phyloP scores from a whole-genome alignment of 108 stramenopile species.

The Fistulifera solaris region DNA sequence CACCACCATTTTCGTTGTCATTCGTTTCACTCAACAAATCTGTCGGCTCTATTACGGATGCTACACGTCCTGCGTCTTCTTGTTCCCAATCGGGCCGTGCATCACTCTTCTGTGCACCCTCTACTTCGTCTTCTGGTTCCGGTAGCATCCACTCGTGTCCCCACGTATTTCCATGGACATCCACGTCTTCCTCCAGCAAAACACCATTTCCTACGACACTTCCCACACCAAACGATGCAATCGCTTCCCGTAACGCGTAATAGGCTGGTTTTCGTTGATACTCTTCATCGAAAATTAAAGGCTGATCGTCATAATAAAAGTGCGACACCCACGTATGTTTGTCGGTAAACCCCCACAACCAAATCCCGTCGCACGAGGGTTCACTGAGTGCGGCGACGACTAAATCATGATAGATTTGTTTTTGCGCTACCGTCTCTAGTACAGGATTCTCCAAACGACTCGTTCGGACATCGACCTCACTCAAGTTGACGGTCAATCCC shows the following conservation, averaged over 20 bases:
- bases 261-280: slow-evolving; percentile 58
- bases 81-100: slow-evolving; percentile 39
- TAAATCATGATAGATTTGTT: slow-evolving; percentile 77
- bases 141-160: slow-evolving; percentile 75
- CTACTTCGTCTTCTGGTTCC: slow-evolving; percentile 19
- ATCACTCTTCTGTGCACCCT: slow-evolving; percentile 9
- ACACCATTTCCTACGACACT: slow-evolving; percentile 42
- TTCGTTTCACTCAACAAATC: background rate
- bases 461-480: slow-evolving; percentile 90
- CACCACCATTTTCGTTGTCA: background rate
- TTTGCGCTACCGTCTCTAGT: slow-evolving; percentile 48
- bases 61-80: background rate
- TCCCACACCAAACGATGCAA: slow-evolving; percentile 46
- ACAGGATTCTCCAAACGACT: slow-evolving; percentile 28
- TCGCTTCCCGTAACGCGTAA: slow-evolving; percentile 56
- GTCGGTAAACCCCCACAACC: slow-evolving; percentile 91
- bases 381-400: slow-evolving; percentile 81
- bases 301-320: slow-evolving; percentile 78
- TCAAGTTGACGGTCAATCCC: slow-evolving; percentile 84
- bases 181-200: slow-evolving; percentile 31
- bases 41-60: slow-evolving; percentile 2
- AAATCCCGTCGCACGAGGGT: slow-evolving; percentile 77
- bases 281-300: slow-evolving; percentile 70
- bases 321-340: slow-evolving; percentile 81
- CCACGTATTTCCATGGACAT: slow-evolving; percentile 56